These are phyloP conservation scores for Fusarium penzigii DNA, from an alignment of 2,329 filamentous ascomycete species.

Conservation along the genomic window DNA sequence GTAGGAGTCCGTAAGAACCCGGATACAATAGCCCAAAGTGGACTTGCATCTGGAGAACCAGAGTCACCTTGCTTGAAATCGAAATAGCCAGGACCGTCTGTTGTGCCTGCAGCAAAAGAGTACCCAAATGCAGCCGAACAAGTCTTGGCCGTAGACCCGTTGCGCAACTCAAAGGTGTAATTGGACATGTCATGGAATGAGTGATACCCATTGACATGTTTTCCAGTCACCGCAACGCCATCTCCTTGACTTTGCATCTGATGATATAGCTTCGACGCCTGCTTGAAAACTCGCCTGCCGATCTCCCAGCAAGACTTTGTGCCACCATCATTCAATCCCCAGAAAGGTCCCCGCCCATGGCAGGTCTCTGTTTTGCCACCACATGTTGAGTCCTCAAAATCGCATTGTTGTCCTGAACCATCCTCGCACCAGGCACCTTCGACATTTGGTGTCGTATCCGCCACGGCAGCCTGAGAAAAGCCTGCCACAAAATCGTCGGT, in stretches of 20 bases:
- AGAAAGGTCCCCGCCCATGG: conserved; percentile 74
- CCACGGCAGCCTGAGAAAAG: conserved; percentile 89
- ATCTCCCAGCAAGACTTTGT: conserved; percentile 72
- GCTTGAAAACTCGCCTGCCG: conserved; percentile 53
- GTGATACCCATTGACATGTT: conserved; percentile 77
- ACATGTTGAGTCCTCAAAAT: conserved; percentile 82
- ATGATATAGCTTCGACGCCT: neutral
- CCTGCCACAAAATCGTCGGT: conserved; percentile 78
- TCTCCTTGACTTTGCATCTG: neutral
- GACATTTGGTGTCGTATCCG: conserved; percentile 87
- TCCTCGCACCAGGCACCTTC: conserved; percentile 89
- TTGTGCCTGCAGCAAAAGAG: conserved; percentile 89
- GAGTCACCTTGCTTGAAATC: conserved; percentile 90
- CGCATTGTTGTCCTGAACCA: conserved; percentile 70
- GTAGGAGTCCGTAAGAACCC: conserved; percentile 65
- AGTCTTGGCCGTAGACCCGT: conserved; percentile 70
- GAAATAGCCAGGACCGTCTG: conserved; percentile 86
- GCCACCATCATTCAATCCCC: conserved; percentile 67
- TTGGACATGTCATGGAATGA: conserved; percentile 80
- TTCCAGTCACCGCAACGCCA: neutral
- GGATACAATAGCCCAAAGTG: conserved; percentile 78
- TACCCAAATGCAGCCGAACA: conserved; percentile 89
- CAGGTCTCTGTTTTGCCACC: conserved; percentile 69
- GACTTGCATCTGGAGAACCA: conserved; percentile 67
- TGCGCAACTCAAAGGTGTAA: conserved; percentile 72